Base-by-base conservation (phyloP, 495 filamentous ascomycete genomes). In the Xylaria bambusicola region DNA sequence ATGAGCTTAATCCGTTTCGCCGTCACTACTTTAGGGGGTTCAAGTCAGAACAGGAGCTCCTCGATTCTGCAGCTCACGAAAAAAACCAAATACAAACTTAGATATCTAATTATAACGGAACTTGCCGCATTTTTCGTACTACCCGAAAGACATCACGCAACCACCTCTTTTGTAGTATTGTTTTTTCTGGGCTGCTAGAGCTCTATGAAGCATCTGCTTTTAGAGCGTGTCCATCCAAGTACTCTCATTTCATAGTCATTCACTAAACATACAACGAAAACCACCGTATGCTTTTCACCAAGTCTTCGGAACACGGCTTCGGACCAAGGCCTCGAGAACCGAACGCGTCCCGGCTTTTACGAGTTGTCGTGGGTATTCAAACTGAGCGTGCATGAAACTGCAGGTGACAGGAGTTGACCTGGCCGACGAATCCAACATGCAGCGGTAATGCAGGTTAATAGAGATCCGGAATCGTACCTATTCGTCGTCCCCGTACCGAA, bases 1-100 rank as follows among this genome's bases (percentile, higher is more conserved):
- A 93, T 75, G 91, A 94, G 47, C 73, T 96, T 50, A 96, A 96
- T 66, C 78, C 82, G 9, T 96, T 96, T 70, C 81, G 91, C 53
- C 87, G 84, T 70, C 81, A 83, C 66, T 87, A 86, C 61, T 87
- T 87, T 58, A 72, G 53, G 31, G 68, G 68, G 0, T 71, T 71
- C 63, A 68, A 66, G 47, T 51, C 66, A 23, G 68, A 71, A 13
- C 42, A 68, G 46, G 33, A 60, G 8, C 35, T 20, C 6, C 27
- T 48, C 12, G 60, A 59, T 26, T 35, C 49, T 44, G 57, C 17
- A 13, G 6, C 44, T 6, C 38, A 35, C 12, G 24, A 48, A 24
- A 50, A 10, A 35, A 26, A 29, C 8, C 45, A 36, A 24, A 15
- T 21, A 17, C 21, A 51, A 51, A 56, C 23, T 1, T 61, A 49